Evolutionary conservation across 1,139 yeast species (phyloP).

Genomic region (Pichia sp.): DNA sequence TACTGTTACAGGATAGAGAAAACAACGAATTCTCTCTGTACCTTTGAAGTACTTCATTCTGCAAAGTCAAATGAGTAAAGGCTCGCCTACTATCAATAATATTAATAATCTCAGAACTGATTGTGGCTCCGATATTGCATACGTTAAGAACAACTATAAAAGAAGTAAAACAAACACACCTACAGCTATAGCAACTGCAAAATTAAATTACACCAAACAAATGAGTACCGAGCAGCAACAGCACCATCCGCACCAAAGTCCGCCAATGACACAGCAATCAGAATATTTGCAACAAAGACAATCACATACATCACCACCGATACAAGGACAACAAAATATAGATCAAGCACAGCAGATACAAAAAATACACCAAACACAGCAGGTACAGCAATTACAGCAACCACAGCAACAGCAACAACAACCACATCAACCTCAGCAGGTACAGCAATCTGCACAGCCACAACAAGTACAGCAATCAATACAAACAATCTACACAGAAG

Average conservation of each 20-base stretch:
- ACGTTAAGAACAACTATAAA: background rate
- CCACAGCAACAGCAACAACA: slow-evolving; percentile 6
- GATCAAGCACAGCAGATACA: background rate
- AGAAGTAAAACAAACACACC: slow-evolving; percentile 11
- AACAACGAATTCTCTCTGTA: too few relatives aligned
- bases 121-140: background rate
- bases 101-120: background rate
- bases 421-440: slow-evolving; percentile 1
- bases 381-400: slow-evolving; percentile 58
- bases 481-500: slow-evolving; percentile 44
- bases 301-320: background rate
- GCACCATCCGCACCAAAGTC: background rate
- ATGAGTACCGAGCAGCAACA: slow-evolving; percentile 10
- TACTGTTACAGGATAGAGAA: too few relatives aligned
- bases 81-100: too few relatives aligned
- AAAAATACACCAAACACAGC: slow-evolving; percentile 34
- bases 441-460: slow-evolving; percentile 36
- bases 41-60: too few relatives aligned
- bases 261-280: too few relatives aligned
- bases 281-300: too few relatives aligned
- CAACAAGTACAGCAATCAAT: slow-evolving; percentile 23
- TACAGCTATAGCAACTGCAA: background rate
- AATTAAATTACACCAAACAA: slow-evolving; percentile 6
- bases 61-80: background rate
- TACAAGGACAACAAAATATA: slow-evolving; percentile 1